Base-by-base conservation (phyloP, 306 rosid genomes). In the Acacia melanoxylon region DNA sequence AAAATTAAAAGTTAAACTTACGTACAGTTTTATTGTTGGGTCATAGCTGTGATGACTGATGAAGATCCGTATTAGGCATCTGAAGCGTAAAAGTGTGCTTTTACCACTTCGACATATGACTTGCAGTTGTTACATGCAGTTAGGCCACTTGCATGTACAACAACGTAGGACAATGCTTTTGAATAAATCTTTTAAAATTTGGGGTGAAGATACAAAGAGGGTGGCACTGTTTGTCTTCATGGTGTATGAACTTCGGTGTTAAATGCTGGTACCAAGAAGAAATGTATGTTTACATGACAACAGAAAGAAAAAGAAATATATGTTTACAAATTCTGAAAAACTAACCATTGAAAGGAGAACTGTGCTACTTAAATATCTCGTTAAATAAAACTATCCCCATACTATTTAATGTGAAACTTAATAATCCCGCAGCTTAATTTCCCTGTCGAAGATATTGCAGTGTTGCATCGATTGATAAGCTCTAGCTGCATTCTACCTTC, bases 401-500 rank as follows among this genome's bases (percentile, higher is more conserved):
- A 20, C 59, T 17, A 52, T 49, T 49, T 15, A 51, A 54, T 20
- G 62, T 52, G 61, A 52, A 52, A 19, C 61, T 52, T 7, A 0
- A n/a, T 56, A n/a, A 9, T 20, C 27, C 62, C 63, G 3, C 8
- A 56, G 8, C 65, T n/a, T 58, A 58, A 10, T 3, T 58, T 58
- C 27, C 24, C 31, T 58, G 31, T 16, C 58, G 52, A 67, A 3
- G 20, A 45, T 22, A 17, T 16, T 69, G 61, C 41, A 44, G 70
- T 44, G 15, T 16, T 49, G 9, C 46, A 71, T 49, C 33, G 16
- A 29, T 22, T 19, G 48, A 78, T 1, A 14, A 66, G 37, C 69
- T 35, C 29, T 41, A 29, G 63, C 13, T 42, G 72, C 75, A 51
- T 75, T 74, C 67, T 62, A 17, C 46, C 63, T 78, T 89, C 84